A percentile compares a stretch with the other conserved stretches of the same genome.
phyloP scores from a whole-genome alignment of 2,329 filamentous ascomycete genomes.

The Sclerotinia borealis region DNA sequence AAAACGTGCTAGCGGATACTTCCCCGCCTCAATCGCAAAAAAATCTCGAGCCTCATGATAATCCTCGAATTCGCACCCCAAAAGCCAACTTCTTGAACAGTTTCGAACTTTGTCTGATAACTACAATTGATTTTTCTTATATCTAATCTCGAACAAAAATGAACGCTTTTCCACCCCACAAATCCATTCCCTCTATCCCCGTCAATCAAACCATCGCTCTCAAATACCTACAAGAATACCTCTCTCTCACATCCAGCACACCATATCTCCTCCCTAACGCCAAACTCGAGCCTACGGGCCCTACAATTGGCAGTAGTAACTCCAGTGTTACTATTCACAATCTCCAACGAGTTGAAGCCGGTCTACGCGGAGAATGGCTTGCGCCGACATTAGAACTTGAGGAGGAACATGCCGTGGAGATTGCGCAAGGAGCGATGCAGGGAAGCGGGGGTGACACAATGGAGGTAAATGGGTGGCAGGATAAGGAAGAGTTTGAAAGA shows the following conservation, averaged over 20 bases:
- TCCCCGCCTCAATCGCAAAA: conserved; percentile 15
- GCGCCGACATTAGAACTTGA: conserved; percentile 37
- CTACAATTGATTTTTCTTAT: background rate
- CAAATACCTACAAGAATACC: conserved; percentile 29
- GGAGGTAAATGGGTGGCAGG: conserved; percentile 31
- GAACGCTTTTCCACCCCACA: conserved; percentile 31
- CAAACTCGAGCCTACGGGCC: conserved; percentile 30
- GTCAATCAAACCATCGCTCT: conserved; percentile 28
- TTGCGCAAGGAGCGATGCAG: conserved; percentile 26
- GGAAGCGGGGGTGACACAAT: conserved; percentile 25
- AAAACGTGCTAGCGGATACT: conserved; percentile 19
- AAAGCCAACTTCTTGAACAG: background rate
- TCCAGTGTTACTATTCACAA: conserved; percentile 45
- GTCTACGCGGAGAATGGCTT: conserved; percentile 45
- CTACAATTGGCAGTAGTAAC: conserved; percentile 24
- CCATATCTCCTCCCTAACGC: conserved; percentile 33
- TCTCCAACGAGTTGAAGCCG: conserved; percentile 45
- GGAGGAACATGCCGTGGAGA: conserved; percentile 17
- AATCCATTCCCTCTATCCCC: conserved; percentile 24
- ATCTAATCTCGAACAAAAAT: conserved; percentile 18
- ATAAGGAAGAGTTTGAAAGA: conserved; percentile 33
- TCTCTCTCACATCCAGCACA: conserved; percentile 22
- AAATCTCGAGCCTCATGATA: conserved; percentile 4
- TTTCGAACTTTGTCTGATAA: background rate
- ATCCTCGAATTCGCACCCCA: background rate